Conservation (phyloP, 2,329 filamentous ascomycete species). For the Sporothrix pallida region DNA sequence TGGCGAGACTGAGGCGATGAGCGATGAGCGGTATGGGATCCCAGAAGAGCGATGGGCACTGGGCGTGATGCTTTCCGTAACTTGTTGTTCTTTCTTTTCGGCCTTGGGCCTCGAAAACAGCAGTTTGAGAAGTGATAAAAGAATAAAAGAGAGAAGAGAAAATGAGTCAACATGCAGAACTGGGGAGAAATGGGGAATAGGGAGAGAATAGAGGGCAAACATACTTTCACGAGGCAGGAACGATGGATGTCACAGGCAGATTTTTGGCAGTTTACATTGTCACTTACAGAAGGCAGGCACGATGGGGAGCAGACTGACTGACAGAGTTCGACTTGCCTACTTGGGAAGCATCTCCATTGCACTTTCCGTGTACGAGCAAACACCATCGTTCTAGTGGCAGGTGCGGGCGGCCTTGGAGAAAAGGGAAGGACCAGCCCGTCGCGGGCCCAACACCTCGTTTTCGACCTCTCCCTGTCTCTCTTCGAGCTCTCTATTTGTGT, state of each 20-base stretch:
- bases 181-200: background rate
- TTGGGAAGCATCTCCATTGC: constrained; percentile 11
- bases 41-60: constrained; percentile 1
- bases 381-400: background rate
- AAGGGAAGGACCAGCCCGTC: constrained; percentile 24
- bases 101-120: constrained; percentile 19
- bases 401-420: background rate
- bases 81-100: constrained; percentile 4
- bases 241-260: background rate
- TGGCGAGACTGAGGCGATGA: constrained; percentile 15
- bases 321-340: constrained; percentile 27
- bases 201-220: background rate
- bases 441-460: background rate
- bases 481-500: background rate
- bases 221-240: background rate
- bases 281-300: constrained; percentile 5
- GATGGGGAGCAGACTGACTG: background rate
- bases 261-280: no score
- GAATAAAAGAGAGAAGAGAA: background rate
- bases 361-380: background rate
- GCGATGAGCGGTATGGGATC: background rate
- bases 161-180: constrained; percentile 5
- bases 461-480: background rate
- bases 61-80: background rate
- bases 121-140: background rate